Conservation (phyloP, 345 rosid genomes). For the Gossypium australe region DNA sequence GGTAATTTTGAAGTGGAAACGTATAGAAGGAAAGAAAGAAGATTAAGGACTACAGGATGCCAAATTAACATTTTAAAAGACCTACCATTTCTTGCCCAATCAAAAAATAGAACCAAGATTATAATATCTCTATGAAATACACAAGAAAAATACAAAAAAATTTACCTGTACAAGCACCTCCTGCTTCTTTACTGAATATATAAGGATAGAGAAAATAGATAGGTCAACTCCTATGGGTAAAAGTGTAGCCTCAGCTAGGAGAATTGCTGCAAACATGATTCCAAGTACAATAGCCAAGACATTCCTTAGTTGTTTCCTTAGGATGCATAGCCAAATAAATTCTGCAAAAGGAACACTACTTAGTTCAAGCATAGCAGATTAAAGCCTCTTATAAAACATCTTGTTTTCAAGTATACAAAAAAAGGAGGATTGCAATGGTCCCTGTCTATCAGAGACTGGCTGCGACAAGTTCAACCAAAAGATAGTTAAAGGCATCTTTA, state of each 20-base stretch:
- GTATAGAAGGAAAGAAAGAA: constrained; percentile 6
- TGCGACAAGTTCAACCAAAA: too few relatives aligned
- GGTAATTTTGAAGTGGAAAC: background rate
- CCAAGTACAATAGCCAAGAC: constrained; percentile 65
- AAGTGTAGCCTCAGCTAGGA: constrained; percentile 93
- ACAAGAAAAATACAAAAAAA: background rate
- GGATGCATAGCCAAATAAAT: constrained; percentile 81
- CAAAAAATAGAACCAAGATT: background rate
- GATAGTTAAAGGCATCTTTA: too few relatives aligned
- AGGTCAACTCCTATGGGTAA: constrained; percentile 71
- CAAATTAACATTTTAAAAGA: background rate
- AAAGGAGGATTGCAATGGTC: background rate
- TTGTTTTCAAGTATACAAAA: background rate
- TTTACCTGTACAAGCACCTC: constrained; percentile 72
- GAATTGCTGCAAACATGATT: constrained; percentile 85
- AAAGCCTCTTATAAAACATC: background rate
- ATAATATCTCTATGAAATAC: background rate
- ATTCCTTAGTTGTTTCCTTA: constrained; percentile 60
- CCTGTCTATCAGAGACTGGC: too few relatives aligned
- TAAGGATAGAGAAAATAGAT: constrained; percentile 86
- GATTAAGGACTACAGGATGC: background rate
- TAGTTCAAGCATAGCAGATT: background rate
- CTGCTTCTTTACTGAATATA: constrained; percentile 62
- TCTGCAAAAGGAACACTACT: constrained; percentile 41
- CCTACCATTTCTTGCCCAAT: background rate